phyloP scores from a whole-genome alignment of 202 grass and related monocot species.

The Dendrocalamus latiflorus region DNA sequence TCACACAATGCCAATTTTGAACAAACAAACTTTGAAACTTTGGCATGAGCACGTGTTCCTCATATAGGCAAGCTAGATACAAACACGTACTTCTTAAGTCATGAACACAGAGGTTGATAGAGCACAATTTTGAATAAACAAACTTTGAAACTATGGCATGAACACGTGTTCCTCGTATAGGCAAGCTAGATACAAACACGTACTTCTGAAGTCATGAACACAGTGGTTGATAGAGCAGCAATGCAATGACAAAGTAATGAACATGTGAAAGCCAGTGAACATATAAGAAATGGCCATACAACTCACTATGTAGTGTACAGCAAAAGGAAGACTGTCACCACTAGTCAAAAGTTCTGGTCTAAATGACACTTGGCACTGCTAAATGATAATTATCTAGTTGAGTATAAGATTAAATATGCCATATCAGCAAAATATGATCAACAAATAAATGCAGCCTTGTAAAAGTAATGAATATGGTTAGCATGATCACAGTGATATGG shows the following conservation, averaged over 20 bases:
- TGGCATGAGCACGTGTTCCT: not conserved
- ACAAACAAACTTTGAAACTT: no score
- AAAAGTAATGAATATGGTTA: slow-evolving; percentile 7
- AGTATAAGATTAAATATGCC: not conserved
- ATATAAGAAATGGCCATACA: not conserved
- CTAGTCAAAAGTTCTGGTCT: not conserved
- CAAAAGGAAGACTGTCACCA: not conserved
- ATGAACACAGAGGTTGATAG: not conserved
- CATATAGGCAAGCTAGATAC: not conserved
- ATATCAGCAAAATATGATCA: not conserved
- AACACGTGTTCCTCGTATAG: not conserved
- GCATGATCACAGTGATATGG: not conserved
- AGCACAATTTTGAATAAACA: not conserved
- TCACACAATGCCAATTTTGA: not conserved
- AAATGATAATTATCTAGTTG: not conserved
- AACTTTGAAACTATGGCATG: not conserved
- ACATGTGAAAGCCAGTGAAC: not conserved
- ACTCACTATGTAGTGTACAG: not conserved
- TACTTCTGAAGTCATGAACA: not conserved
- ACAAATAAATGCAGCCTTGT: not conserved
- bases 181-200: not conserved
- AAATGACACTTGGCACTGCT: not conserved
- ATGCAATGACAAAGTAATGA: not conserved
- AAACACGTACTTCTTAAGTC: not conserved
- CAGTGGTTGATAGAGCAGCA: not conserved